Evolutionary conservation across 2,329 filamentous ascomycete species (phyloP).

Genomic region (Hypoxylon sp.): DNA sequence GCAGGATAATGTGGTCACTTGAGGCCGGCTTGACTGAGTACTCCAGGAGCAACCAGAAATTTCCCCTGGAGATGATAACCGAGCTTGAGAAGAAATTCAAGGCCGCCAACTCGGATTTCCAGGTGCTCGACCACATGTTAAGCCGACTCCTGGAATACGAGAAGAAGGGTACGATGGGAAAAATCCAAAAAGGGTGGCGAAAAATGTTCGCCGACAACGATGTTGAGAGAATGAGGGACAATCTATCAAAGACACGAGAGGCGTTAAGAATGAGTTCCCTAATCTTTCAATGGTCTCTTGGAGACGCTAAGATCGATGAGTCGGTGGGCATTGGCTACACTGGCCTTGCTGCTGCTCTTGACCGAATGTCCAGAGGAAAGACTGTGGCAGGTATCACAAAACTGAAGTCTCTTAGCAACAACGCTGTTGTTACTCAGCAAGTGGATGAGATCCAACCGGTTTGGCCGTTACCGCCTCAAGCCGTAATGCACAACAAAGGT

Average conservation of each 20-base stretch:
- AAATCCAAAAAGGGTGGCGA: constrained; percentile 72
- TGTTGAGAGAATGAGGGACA: constrained; percentile 71
- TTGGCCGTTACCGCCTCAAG: constrained; percentile 34
- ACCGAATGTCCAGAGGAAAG: constrained; percentile 60
- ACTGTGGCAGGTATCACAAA: constrained; percentile 50
- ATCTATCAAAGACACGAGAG: constrained; percentile 71
- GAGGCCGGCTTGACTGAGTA: constrained; percentile 74
- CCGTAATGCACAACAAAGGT: constrained; percentile 30
- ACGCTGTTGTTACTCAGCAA: constrained; percentile 30
- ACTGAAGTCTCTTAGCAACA: constrained; percentile 51
- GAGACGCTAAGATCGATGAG: constrained; percentile 70
- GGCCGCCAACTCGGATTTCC: constrained; percentile 72
- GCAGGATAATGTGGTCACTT: constrained; percentile 76
- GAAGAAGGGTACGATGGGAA: constrained; percentile 72
- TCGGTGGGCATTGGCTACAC: constrained; percentile 77
- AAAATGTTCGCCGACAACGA: constrained; percentile 75
- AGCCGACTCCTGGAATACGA: constrained; percentile 73
- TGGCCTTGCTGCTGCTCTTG: constrained; percentile 74
- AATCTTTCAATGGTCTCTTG: constrained; percentile 76
- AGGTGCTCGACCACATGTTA: constrained; percentile 74
- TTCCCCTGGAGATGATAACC: constrained; percentile 72
- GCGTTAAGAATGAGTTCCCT: constrained; percentile 74
- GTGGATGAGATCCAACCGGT: constrained; percentile 41
- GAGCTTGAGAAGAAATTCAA: constrained; percentile 76
- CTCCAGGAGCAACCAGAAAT: constrained; percentile 63